Percentiles rank a stretch among this genome's conserved stretches.
These are phyloP conservation scores for Ceratobasidium sp. DNA, from an alignment of 1,284 basidiomycete genomes.

Conservation along the genomic window DNA sequence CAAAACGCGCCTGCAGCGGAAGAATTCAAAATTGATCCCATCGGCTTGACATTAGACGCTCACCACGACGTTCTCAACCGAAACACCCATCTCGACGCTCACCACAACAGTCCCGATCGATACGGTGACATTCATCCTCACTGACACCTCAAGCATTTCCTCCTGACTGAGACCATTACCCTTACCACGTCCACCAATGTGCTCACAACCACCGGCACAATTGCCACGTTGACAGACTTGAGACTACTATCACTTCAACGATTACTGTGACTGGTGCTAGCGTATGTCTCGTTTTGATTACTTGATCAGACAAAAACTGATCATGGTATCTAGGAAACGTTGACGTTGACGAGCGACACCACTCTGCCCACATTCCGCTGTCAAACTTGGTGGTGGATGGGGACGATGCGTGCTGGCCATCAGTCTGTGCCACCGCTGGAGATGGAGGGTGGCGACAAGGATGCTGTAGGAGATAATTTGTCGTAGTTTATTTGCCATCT, in stretches of 20 bases:
- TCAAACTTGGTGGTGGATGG: constrained; percentile 27
- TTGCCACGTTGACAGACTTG: neutral
- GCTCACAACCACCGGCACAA: neutral
- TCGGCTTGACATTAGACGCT: constrained; percentile 29
- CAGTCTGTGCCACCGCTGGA: constrained; percentile 43
- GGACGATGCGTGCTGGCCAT: constrained; percentile 39
- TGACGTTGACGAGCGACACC: neutral
- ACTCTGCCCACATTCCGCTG: constrained; percentile 15
- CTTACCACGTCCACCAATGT: neutral
- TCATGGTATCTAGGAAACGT: neutral
- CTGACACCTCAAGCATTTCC: neutral
- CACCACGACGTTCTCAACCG: constrained; percentile 13
- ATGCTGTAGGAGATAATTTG: constrained; percentile 35
- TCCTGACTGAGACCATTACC: neutral
- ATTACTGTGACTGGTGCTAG: neutral
- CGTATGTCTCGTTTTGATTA: neutral
- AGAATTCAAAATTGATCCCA: neutral
- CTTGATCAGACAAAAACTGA: neutral
- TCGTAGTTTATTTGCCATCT: constrained; percentile 39
- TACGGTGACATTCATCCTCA: neutral
- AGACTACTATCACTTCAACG: neutral
- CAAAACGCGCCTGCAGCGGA: neutral
- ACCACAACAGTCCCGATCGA: neutral
- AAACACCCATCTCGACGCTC: neutral
- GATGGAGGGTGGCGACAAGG: constrained; percentile 41